These are phyloP conservation scores for Tricholoma saponaceum DNA, from an alignment of 768 basidiomycete genomes.

Conservation along the genomic window DNA sequence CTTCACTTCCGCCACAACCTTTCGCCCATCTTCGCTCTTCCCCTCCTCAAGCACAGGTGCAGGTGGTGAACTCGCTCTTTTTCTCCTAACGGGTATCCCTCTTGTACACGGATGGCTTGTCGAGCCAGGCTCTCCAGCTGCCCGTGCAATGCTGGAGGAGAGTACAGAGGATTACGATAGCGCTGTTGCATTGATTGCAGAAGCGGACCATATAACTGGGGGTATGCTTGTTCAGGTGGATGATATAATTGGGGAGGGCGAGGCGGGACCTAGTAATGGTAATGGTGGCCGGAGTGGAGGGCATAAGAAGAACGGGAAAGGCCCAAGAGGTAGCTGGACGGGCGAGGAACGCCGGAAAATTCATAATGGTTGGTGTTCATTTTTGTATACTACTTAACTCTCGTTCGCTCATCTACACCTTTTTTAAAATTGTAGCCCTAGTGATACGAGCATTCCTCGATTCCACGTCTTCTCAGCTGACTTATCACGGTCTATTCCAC, in stretches of 20 bases:
- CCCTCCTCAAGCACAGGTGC: constrained; percentile 14
- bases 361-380: constrained; percentile 53
- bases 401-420: neutral
- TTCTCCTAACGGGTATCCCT: constrained; percentile 74
- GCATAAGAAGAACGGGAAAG: neutral
- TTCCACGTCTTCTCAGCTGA: constrained; percentile 73
- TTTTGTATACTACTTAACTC: neutral
- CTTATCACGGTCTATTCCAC: constrained; percentile 83
- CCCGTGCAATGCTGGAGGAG: constrained; percentile 37
- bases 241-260: constrained; percentile 26
- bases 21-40: constrained; percentile 51
- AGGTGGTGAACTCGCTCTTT: constrained; percentile 80
- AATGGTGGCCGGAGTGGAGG: constrained; percentile 7
- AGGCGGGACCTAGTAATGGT: constrained; percentile 12
- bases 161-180: constrained; percentile 66
- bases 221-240: constrained; percentile 46
- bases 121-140: constrained; percentile 64
- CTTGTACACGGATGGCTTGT: constrained; percentile 90
- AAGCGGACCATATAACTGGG: constrained; percentile 70
- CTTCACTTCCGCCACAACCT: constrained; percentile 67
- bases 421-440: constrained; percentile 44
- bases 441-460: constrained; percentile 67
- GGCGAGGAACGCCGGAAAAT: constrained; percentile 60
- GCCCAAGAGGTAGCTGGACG: constrained; percentile 28
- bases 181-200: constrained; percentile 70